A percentile compares a stretch with the other conserved stretches of the same genome.
These are phyloP conservation scores for Corrigiola litoralis DNA, from an alignment of 179 eudicot species.

Conservation along the genomic window DNA sequence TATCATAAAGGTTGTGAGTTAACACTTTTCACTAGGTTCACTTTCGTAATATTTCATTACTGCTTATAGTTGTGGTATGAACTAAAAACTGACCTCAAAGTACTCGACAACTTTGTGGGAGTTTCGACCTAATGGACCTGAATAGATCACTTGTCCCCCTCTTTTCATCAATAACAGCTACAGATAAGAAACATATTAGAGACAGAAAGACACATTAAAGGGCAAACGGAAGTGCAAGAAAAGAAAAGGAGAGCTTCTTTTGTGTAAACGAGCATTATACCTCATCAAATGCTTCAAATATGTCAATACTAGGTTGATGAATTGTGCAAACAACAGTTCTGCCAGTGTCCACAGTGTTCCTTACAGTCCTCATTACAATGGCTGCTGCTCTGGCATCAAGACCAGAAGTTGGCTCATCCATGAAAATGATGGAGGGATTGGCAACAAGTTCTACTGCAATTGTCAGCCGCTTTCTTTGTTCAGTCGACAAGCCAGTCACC, in stretches of 20 bases:
- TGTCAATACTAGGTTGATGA: conserved; percentile 95
- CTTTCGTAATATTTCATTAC: neutral
- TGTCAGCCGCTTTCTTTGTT: conserved; percentile 86
- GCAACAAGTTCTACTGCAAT: conserved; percentile 97
- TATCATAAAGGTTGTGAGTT: neutral
- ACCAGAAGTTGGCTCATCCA: conserved; percentile 99
- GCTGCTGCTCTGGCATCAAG: conserved; percentile 99
- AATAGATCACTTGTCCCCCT: conserved; percentile 93
- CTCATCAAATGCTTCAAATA: conserved; percentile 98
- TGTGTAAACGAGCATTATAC: conserved; percentile 18
- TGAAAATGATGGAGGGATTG: conserved; percentile 90
- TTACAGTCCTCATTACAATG: conserved; percentile 93
- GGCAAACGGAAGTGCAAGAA: neutral
- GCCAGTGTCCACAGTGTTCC: conserved; percentile 94
- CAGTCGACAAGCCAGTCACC: conserved; percentile 82
- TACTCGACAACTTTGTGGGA: conserved; percentile 77
- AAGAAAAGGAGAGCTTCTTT: neutral
- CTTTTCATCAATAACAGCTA: conserved; percentile 85
- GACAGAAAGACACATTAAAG: neutral
- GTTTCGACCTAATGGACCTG: conserved; percentile 81
- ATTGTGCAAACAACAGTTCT: conserved; percentile 98
- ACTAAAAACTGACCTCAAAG: conserved; percentile 55
- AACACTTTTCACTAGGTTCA: neutral
- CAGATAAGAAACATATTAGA: neutral
- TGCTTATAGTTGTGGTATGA: neutral